phyloP scores from a whole-genome alignment of 164 flowering plant genomes.

The Annona squamosa region DNA sequence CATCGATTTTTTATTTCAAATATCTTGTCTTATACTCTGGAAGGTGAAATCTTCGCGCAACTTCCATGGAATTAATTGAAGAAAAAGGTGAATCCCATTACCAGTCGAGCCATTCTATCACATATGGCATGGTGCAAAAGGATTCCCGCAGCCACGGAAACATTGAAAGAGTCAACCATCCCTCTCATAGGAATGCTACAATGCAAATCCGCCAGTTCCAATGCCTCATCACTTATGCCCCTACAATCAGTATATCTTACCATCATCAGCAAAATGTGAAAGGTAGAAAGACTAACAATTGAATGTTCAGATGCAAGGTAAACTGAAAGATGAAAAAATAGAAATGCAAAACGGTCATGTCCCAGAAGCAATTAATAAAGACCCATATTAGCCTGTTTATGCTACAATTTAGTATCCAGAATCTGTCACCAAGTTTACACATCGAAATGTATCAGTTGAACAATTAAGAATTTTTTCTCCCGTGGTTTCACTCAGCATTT shows the following conservation, averaged over 20 bases:
- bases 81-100: conserved; percentile 16
- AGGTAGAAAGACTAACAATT: not conserved
- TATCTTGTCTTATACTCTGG: no score
- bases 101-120: conserved; percentile 80
- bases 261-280: not conserved
- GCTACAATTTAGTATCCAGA: not conserved
- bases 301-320: not conserved
- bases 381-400: not conserved
- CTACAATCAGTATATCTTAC: conserved; percentile 30
- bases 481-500: not conserved
- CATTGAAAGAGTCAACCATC: conserved; percentile 98
- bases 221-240: conserved; percentile 85
- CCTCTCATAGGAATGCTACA: conserved; percentile 95
- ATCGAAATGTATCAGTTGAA: not conserved
- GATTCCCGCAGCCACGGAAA: conserved; percentile 95
- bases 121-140: conserved; percentile 94
- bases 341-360: not conserved
- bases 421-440: not conserved
- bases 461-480: not conserved
- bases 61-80: not conserved
- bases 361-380: not conserved
- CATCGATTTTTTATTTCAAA: no score
- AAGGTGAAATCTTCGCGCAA: not conserved
- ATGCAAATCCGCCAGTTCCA: conserved; percentile 69
- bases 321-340: not conserved